Conservation (phyloP, 2,329 filamentous ascomycete genomes). For the Tolypocladium cylindrosporum region DNA sequence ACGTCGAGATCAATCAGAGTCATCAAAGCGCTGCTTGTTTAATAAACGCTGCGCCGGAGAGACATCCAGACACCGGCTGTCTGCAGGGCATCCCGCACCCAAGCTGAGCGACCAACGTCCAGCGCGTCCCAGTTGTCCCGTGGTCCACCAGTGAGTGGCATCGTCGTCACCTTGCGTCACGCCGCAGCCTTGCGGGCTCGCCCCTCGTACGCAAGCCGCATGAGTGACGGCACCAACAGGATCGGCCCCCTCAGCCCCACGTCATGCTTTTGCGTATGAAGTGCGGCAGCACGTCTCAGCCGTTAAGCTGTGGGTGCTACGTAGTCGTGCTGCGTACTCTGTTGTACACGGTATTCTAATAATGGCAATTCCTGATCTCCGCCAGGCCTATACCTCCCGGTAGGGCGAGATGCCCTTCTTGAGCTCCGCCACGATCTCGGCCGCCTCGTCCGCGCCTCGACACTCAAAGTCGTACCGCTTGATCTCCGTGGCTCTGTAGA, state of each 20-base stretch:
- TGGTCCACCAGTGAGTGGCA: neutral
- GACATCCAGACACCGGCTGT: too few species aligned
- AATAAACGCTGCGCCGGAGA: neutral
- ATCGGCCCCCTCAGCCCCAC: neutral
- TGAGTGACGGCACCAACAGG: neutral
- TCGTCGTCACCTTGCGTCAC: neutral
- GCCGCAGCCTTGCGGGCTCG: neutral
- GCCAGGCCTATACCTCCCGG: constrained; percentile 29
- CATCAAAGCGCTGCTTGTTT: too few species aligned
- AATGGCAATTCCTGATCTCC: neutral
- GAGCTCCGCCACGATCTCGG: constrained; percentile 70
- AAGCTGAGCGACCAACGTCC: neutral
- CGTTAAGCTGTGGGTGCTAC: neutral
- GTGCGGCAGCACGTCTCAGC: neutral
- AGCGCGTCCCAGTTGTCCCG: neutral
- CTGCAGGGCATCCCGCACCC: neutral
- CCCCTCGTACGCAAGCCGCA: neutral
- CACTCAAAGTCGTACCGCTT: constrained; percentile 83
- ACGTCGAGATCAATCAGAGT: too few species aligned
- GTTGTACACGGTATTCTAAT: neutral
- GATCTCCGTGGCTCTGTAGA: constrained; percentile 65
- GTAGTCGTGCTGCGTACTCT: too few species aligned
- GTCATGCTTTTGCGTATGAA: neutral
- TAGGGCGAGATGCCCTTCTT: constrained; percentile 66
- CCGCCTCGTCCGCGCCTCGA: constrained; percentile 59